phyloP scores from a whole-genome alignment of 2,329 filamentous ascomycete genomes.

The Sclerotinia minor region DNA sequence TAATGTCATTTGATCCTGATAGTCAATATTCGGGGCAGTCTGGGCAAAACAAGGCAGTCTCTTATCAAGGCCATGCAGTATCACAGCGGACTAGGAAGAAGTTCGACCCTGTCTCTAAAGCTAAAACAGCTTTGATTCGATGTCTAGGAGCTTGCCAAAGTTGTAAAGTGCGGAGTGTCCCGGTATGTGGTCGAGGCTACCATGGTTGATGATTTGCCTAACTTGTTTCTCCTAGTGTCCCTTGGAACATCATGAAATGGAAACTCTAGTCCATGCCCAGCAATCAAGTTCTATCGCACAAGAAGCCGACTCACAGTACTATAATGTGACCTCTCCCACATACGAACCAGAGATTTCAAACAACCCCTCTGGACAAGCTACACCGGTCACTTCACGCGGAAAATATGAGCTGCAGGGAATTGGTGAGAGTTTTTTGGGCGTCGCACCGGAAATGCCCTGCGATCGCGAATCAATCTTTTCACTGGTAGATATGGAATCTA shows the following conservation, averaged over 20 bases:
- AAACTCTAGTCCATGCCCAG: slow-evolving; percentile 30
- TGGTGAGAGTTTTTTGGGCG: slow-evolving; percentile 27
- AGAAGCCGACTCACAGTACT: background rate
- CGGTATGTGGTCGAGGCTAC: slow-evolving; percentile 6
- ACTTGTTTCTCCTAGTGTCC: slow-evolving; percentile 32
- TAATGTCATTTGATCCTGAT: slow-evolving; percentile 37
- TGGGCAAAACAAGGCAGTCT: slow-evolving; percentile 26
- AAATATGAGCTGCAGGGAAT: slow-evolving; percentile 32
- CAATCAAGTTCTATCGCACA: slow-evolving; percentile 16
- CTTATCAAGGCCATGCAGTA: slow-evolving; percentile 36
- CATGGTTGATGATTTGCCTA: slow-evolving; percentile 26
- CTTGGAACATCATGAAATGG: slow-evolving; percentile 39
- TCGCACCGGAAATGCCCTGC: background rate
- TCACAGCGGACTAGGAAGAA: slow-evolving; percentile 31
- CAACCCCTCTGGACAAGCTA: slow-evolving; percentile 24
- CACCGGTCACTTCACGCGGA: slow-evolving; percentile 21
- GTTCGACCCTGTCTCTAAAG: slow-evolving; percentile 32
- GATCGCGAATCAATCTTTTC: slow-evolving; percentile 24
- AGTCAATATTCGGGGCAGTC: slow-evolving; percentile 28
- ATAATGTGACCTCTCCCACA: background rate
- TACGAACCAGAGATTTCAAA: slow-evolving; percentile 28
- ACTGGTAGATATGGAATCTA: slow-evolving; percentile 21
- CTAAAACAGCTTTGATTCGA: slow-evolving; percentile 39
- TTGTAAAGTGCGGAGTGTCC: slow-evolving; percentile 33
- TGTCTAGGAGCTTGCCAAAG: slow-evolving; percentile 35